Evolutionary conservation across 2,329 filamentous ascomycete genomes (phyloP), one percentile per base, ranked within the genome.

Genomic region (Phoma sp.): DNA sequence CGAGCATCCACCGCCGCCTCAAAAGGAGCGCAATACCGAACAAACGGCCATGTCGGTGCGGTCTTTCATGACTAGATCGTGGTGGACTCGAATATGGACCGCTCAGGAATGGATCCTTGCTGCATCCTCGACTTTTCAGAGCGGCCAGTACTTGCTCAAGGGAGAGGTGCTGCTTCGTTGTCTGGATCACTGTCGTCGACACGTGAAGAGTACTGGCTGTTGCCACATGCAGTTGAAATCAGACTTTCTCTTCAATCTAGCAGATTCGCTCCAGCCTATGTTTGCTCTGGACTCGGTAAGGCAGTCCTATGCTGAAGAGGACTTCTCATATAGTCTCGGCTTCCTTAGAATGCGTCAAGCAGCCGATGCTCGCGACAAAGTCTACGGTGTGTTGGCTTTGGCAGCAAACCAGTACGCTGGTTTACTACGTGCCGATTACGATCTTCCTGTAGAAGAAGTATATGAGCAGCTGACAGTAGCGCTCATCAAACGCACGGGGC

Each of bases 51-150:
- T 53, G 43, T 43, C 50, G 19, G 50, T 53, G 15, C 37, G 43
- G 10, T 53, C 43, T 6, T 15, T 53, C 2, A 10, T 47, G 43
- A 53, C 37, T 7, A 47, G 50, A 10, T 31, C 50, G 2, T 53
- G 50, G 43, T 53, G 43, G 50, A 53, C 43, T 27, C 50, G 43
- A 25, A 53, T 53, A 6, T 47, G 43, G 50, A 47, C 50, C 17
- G 50, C 43, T 13, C 50, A 53, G n/a, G 50, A 53, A 15, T 53
- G 50, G 50, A 53, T 53, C 5, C 50, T 53, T 13, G 50, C 43
- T 8, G 22, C 5, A 12, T 29, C 22, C 13, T 37, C 50, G 15
- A 47, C 25, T 9, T 53, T 53, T 19, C 43, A 53, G 24, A 43
- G 43, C 32, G 50, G 50, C 29, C 50, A 47, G 19, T 22, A 43